phyloP scores from a whole-genome alignment of 2,329 filamentous ascomycete species.

The Periconia sp. region DNA sequence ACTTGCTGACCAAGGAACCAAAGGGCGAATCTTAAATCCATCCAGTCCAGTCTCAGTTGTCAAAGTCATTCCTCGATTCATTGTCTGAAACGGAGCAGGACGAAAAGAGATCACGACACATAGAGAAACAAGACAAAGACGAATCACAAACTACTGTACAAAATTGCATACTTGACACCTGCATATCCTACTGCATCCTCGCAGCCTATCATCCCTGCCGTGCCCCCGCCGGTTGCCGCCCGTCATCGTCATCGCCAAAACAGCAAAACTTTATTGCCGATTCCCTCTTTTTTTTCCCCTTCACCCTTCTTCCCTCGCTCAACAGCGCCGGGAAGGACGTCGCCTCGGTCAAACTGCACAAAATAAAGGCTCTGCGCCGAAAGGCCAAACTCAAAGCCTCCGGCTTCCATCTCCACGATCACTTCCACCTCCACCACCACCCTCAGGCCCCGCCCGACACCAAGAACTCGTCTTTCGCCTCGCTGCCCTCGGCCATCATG shows the following conservation, averaged over 20 bases:
- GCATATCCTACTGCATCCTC: no score
- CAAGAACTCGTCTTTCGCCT: conserved; percentile 12
- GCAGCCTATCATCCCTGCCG: not conserved
- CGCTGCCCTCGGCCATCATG: conserved; percentile 32
- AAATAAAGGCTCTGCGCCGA: conserved; percentile 43
- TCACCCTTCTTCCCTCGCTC: conserved; percentile 10
- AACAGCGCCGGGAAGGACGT: conserved; percentile 9
- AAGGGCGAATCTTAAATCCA: no score
- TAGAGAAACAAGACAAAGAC: no score
- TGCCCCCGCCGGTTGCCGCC: not conserved
- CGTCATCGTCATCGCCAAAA: conserved; percentile 12
- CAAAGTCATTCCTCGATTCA: no score
- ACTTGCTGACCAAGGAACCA: no score
- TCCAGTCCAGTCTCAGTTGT: no score
- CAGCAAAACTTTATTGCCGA: conserved; percentile 13
- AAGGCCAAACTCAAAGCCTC: conserved; percentile 41
- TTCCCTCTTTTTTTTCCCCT: conserved; percentile 8
- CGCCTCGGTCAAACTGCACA: conserved; percentile 38
- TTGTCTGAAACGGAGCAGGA: no score
- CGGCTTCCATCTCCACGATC: not conserved
- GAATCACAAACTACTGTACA: no score
- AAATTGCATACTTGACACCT: no score
- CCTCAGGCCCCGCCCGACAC: conserved; percentile 14
- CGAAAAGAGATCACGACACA: no score
- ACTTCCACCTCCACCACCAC: not conserved